Base-by-base conservation (phyloP, 805 yeast genomes). In the Starmerella riodocensis region DNA sequence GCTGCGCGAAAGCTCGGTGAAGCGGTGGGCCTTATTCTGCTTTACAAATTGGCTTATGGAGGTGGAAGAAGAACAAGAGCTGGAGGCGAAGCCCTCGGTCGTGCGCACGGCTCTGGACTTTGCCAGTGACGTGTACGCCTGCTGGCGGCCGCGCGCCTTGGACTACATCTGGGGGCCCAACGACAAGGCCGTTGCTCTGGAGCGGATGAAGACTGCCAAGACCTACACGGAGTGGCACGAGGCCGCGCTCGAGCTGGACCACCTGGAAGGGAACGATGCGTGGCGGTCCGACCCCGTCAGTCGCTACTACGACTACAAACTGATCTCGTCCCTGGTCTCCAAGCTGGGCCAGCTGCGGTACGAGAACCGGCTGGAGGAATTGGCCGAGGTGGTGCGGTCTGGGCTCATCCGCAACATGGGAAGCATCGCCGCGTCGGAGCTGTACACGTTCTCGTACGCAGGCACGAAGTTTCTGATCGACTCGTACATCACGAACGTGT, bases 401-500 rank as follows among this genome's bases (percentile, higher is more conserved):
- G 94, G 95, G 0, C 69, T 85, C 53, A 63, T 91, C 26, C 63
- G 98, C 29, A 91, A 91, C 55, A 81, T 88, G 62, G 97, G 94
- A 6, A 93, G 94, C 1, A 83, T 91, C 4, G 71, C 93, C 1
- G 81, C 78, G 48, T 75, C 78, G 47, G 70, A 76, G 39, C 62
- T 91, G 32, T 88, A 81, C 63, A 78, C 78, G 39, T 75, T 84
- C 41, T 73, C 94, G 0, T 79, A 82, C 50, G 66, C 80, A 43
- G 98, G 98, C 1, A 91, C 97, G 1, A 91, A 91, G 61, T 61
- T 73, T 37, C 65, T 85, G 45, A 88, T 91, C 38, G 96, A 91
- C 57, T 88, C 82, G 40, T 84, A 85, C 55, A 75, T 85, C 21
- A 63, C 69, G 24, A 93, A 82, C 53, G 88, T 85, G 0, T 60